A percentile compares a stretch with the other conserved stretches of the same genome.
These are phyloP conservation scores for Diaporthe capsici DNA, from an alignment of 2,329 filamentous ascomycete genomes.

Conservation along the genomic window DNA sequence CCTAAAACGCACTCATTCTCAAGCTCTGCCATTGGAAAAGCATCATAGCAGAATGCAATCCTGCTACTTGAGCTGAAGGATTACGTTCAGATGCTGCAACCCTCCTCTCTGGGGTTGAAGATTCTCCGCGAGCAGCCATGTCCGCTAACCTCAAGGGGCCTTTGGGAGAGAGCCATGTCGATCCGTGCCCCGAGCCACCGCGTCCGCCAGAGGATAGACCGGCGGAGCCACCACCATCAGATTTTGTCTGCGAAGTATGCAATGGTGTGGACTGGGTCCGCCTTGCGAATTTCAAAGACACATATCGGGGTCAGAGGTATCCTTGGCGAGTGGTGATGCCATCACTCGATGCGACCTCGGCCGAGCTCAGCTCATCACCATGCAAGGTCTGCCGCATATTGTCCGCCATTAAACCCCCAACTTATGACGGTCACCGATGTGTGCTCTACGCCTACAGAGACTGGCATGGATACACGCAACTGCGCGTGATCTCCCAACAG, in stretches of 20 bases:
- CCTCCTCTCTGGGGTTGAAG: neutral
- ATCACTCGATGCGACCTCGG: neutral
- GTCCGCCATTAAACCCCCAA: neutral
- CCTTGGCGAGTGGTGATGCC: slow-evolving; percentile 7
- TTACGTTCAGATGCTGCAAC: neutral
- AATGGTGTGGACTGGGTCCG: neutral
- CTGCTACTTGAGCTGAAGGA: neutral
- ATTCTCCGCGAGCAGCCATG: neutral
- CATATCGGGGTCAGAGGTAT: neutral
- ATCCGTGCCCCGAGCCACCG: neutral
- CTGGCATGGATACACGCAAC: neutral
- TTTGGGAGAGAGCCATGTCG: neutral
- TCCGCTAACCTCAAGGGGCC: neutral
- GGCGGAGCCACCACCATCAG: neutral
- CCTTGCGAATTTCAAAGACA: neutral
- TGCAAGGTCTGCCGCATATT: neutral
- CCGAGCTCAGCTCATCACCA: neutral
- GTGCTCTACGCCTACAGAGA: neutral
- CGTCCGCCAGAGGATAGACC: neutral
- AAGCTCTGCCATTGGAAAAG: too few species aligned
- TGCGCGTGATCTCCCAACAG: neutral
- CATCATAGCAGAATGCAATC: too few species aligned
- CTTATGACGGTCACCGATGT: neutral
- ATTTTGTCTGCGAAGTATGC: neutral
- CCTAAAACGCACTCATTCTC: neutral